phyloP scores from a whole-genome alignment of 495 filamentous ascomycete species.

The Cercophora scortea region DNA sequence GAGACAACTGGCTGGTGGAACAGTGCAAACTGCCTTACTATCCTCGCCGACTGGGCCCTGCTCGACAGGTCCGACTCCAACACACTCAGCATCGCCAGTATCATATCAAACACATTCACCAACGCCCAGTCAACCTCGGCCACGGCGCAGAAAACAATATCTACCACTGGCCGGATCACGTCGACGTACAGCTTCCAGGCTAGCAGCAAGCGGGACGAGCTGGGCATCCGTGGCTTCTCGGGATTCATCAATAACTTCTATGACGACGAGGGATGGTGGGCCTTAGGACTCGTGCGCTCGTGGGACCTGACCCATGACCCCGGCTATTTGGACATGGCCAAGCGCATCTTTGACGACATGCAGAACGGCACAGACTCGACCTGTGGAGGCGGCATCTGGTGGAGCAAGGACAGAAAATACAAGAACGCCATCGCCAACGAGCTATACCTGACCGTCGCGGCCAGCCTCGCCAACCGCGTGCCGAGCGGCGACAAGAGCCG shows the following conservation, averaged over 20 bases:
- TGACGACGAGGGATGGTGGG: constrained; percentile 72
- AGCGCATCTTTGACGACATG: constrained; percentile 56
- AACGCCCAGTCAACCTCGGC: constrained; percentile 30
- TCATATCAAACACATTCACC: constrained; percentile 35
- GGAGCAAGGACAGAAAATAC: constrained; percentile 53
- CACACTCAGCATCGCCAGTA: constrained; percentile 23
- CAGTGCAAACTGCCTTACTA: constrained; percentile 59
- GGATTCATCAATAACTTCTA: constrained; percentile 58
- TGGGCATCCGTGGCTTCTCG: constrained; percentile 25
- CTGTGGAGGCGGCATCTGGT: constrained; percentile 62
- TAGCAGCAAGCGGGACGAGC: constrained; percentile 1
- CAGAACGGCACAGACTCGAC: constrained; percentile 46
- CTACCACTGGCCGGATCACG: constrained; percentile 16
- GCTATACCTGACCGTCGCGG: constrained; percentile 60
- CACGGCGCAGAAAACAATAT: constrained; percentile 23
- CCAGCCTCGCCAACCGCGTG: constrained; percentile 64
- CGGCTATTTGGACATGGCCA: constrained; percentile 47
- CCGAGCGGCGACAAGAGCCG: constrained; percentile 30
- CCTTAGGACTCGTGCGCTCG: constrained; percentile 55
- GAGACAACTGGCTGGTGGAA: constrained; percentile 70
- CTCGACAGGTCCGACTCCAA: constrained; percentile 20
- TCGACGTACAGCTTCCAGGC: constrained; percentile 23
- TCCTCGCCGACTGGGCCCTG: constrained; percentile 52
- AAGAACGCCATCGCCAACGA: constrained; percentile 72
- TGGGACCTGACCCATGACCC: constrained; percentile 53